Evolutionary conservation across 108 stramenopile genomes (phyloP), one percentile per base, ranked within the genome.

Genomic region (Fistulifera pelliculosa): DNA sequence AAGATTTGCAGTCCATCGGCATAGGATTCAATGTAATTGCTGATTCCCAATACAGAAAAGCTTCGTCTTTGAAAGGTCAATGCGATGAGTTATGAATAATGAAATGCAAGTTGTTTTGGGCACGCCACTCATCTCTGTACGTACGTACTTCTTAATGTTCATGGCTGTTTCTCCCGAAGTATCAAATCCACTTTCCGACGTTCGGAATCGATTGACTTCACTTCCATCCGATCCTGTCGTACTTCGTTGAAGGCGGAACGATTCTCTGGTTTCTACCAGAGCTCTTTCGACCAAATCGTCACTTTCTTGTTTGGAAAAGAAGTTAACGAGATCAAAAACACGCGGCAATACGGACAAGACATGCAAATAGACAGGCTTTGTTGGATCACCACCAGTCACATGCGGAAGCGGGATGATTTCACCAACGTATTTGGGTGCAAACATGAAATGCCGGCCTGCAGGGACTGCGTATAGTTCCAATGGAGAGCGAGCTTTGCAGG

Each of bases 391-490:
- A 2, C 54, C 54, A 2, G 27, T 3, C 4, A 47, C 44, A 43
- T 94, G 93, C 2, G 75, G 70, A 1, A 94, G 45, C 14, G 83
- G 68, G 41, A 94, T 88, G 22, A 77, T 77, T 62, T 94, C 93
- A 1, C 93, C 93, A 0, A 94, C 75, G 45, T 71, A 72, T 45
- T 45, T 59, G 7, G 93, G 88, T 21, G 88, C 93, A 70, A 90
- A 94, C 70, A 90, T 74, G 60, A 94, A 94, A 22, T 77, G 73
- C 15, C 93, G 65, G 0, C 88, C 93, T 1, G 93, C 93, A 14
- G 72, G 84, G 12, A 90, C 88, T 7, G 88, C 88, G 52, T 94
- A 88, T 45, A 93, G 51, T 17, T 45, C 19, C 16, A 45, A 6
- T 8, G 44, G 4, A n/a, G 71, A 65, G 19, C 49, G 55, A 14